These are phyloP conservation scores for Brassica carinata DNA, from an alignment of 345 rosid species.

Conservation along the genomic window DNA sequence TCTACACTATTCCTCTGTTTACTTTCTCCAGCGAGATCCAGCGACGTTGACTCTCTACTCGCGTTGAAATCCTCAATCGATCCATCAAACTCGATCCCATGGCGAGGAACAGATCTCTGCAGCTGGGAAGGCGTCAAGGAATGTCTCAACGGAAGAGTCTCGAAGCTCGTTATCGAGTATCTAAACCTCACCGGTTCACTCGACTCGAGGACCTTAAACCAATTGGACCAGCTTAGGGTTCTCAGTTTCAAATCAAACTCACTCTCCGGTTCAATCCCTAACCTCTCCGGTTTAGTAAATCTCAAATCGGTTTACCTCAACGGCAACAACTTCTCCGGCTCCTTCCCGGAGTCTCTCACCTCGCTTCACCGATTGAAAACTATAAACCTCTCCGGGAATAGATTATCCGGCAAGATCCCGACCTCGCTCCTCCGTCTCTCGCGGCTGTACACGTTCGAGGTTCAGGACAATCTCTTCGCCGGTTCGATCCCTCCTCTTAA, in stretches of 20 bases:
- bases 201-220: conserved; percentile 53
- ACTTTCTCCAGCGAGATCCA: conserved; percentile 58
- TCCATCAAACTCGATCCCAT: conserved; percentile 56
- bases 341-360: conserved; percentile 66
- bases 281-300: conserved; percentile 63
- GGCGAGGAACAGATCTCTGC: conserved; percentile 65
- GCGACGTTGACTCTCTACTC: conserved; percentile 61
- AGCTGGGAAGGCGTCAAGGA: conserved; percentile 76
- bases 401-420: conserved; percentile 69
- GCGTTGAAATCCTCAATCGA: conserved; percentile 70
- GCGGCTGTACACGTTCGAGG: conserved; percentile 59
- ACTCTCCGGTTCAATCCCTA: conserved; percentile 72
- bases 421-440: conserved; percentile 56
- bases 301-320: conserved; percentile 81
- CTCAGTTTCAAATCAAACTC: conserved; percentile 87
- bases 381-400: conserved; percentile 58
- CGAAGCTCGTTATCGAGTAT: conserved; percentile 78
- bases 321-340: conserved; percentile 71
- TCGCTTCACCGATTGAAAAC: conserved; percentile 76
- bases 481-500: conserved; percentile 74
- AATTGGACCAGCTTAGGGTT: conserved; percentile 81
- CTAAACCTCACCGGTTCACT: conserved; percentile 68
- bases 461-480: conserved; percentile 63
- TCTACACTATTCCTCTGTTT: conserved; percentile 35
- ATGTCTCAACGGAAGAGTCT: conserved; percentile 75